Percentiles rank a stretch among this genome's conserved stretches.
Conservation (phyloP, 768 basidiomycete species). For the Flagelloscypha sp. region DNA sequence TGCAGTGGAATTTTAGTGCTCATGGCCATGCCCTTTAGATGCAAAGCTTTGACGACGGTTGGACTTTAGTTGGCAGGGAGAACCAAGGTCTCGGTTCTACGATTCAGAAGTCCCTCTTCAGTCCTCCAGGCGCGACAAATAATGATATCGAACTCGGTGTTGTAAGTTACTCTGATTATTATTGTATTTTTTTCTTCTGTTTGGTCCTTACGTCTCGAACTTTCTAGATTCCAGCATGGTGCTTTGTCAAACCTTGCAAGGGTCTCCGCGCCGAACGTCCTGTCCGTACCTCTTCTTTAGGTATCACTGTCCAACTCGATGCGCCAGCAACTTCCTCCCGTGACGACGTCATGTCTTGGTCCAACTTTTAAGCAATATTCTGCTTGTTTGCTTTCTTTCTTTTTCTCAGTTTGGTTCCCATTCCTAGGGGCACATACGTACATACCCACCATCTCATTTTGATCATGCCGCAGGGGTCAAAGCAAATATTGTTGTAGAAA, state of each 20-base stretch:
- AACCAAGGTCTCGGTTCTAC: too few species aligned
- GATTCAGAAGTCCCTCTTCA: slow-evolving; percentile 33
- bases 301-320: slow-evolving; percentile 50
- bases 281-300: slow-evolving; percentile 53
- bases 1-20: too few species aligned
- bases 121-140: slow-evolving; percentile 16
- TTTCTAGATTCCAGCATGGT: slow-evolving; percentile 81
- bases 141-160: slow-evolving; percentile 57
- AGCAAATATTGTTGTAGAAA: too few species aligned
- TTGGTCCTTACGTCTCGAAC: too few species aligned
- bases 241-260: slow-evolving; percentile 56
- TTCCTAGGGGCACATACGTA: too few species aligned
- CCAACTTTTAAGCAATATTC: slow-evolving; percentile 47
- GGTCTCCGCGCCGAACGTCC: slow-evolving; percentile 57
- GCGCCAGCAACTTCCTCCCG: slow-evolving; percentile 30
- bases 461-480: too few species aligned
- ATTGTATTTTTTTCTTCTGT: too few species aligned
- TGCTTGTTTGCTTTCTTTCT: too few species aligned
- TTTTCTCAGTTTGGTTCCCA: too few species aligned
- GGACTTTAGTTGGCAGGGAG: slow-evolving; percentile 66
- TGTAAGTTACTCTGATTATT: too few species aligned
- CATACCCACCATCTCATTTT: too few species aligned
- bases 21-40: too few species aligned
- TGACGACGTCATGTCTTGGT: slow-evolving; percentile 59
- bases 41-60: slow-evolving; percentile 69